Evolutionary conservation across 768 basidiomycete species (phyloP).

Genomic region (Termitomyces eurrhizus): DNA sequence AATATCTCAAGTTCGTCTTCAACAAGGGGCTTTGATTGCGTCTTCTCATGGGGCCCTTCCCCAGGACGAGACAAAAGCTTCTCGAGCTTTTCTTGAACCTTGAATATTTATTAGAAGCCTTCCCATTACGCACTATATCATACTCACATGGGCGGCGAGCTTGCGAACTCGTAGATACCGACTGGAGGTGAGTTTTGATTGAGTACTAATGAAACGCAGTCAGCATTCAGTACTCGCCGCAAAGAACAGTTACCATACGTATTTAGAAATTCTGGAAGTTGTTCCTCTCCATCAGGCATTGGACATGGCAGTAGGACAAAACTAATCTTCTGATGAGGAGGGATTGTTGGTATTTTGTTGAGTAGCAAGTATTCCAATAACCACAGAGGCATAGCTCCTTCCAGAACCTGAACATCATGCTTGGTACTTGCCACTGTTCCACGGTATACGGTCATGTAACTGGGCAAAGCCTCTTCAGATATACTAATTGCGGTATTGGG

Average conservation of each 20-base stretch:
- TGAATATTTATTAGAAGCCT: neutral
- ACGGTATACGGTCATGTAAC: conserved; percentile 76
- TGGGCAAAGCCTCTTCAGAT: conserved; percentile 73
- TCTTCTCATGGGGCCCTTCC: conserved; percentile 15
- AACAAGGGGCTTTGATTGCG: conserved; percentile 25
- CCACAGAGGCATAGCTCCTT: conserved; percentile 84
- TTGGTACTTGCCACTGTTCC: conserved; percentile 56
- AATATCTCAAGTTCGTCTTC: conserved; percentile 85
- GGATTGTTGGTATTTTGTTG: conserved; percentile 50
- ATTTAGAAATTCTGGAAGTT: conserved; percentile 79
- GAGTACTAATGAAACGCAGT: conserved; percentile 39
- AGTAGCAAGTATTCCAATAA: conserved; percentile 80
- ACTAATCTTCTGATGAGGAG: conserved; percentile 69
- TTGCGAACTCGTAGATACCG: conserved; percentile 84
- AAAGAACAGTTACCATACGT: conserved; percentile 47
- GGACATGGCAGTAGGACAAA: conserved; percentile 85
- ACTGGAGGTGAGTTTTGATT: conserved; percentile 86
- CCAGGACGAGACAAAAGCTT: conserved; percentile 27
- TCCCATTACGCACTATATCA: neutral
- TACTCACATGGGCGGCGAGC: conserved; percentile 71
- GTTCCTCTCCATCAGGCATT: conserved; percentile 52
- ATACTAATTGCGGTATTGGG: conserved; percentile 65
- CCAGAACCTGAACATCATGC: conserved; percentile 45
- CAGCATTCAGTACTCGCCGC: neutral
- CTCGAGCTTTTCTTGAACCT: conserved; percentile 86